Base-by-base conservation (phyloP, 768 basidiomycete genomes). In the Collybiopsis luxurians region DNA sequence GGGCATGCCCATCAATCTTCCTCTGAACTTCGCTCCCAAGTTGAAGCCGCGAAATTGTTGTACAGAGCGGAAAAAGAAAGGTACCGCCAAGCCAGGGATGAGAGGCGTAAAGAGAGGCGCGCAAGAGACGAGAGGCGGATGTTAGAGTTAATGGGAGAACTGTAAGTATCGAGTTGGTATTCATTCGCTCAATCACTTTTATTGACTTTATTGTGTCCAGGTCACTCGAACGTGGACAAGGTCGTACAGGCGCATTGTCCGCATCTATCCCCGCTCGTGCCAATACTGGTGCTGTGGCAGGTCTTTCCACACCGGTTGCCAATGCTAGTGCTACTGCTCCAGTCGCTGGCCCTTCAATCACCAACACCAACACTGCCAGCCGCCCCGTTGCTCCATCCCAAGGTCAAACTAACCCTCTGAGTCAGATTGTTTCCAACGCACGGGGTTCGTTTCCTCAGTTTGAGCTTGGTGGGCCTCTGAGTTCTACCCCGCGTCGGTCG, bases 51-150 rank as follows among this genome's bases (percentile, higher is more conserved):
- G 0, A 92, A 89, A 62, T 75, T 74, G 26, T 70, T 71, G 23
- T 92, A 92, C 68, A 87, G 82, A 69, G 76, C 75, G 1, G 81
- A 85, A 69, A 92, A 92, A 64, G 87, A 89, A 62, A 75, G 74
- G 23, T 89, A 90, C 62, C 80, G 87, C 27, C 71, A 72, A 61
- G 82, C 85, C 52, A 78, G 82, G 52, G 81, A 84, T 47, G 71
- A 73, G 24, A 79, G 75, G 56, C 76, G 67, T 61, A 75, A 71
- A 60, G 74, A 72, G 55, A 70, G 69, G 53, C 31, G 31, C 13
- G 31, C 31, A 34, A 34, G 31, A 34, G 31, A 34, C 6, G 72
- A 71, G 46, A 51, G 53, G 11, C 67, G 57, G 56, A 51, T 54
- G 34, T 61, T 58, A 42, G 44, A 55, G 45, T 7, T 45, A 24